phyloP scores from a whole-genome alignment of 805 yeast genomes.

The Kluyveromyces dobzhanskii region DNA sequence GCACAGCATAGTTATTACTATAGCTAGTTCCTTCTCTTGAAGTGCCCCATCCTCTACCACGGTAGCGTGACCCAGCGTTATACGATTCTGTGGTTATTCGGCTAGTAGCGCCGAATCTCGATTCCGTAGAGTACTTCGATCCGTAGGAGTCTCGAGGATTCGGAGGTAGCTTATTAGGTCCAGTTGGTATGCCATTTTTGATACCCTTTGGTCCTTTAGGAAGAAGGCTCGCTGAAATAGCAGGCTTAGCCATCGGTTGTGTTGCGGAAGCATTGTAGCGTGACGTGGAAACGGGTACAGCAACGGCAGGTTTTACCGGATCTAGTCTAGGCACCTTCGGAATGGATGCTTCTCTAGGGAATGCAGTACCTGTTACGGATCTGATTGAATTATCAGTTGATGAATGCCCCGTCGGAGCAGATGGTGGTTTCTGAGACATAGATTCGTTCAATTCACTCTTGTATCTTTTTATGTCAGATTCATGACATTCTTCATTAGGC shows the following conservation, averaged over 20 bases:
- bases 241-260: neutral
- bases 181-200: neutral
- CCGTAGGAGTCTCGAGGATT: neutral
- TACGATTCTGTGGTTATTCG: neutral
- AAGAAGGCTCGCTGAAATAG: neutral
- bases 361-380: neutral
- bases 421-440: constrained; percentile 27
- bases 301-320: neutral
- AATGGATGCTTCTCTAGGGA: neutral
- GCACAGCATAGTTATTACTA: neutral
- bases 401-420: constrained; percentile 28
- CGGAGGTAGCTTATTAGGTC: neutral
- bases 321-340: neutral
- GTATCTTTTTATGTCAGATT: constrained; percentile 62
- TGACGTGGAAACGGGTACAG: neutral
- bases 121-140: neutral
- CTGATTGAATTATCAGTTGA: constrained; percentile 3
- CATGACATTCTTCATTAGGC: constrained; percentile 79
- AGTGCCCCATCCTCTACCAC: neutral
- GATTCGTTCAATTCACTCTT: constrained; percentile 34
- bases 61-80: neutral
- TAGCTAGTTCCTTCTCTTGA: too few relatives aligned
- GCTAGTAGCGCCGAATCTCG: neutral
- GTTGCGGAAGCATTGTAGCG: neutral
- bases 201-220: constrained; percentile 8